phyloP scores from a whole-genome alignment of 192 early-diverging fungal genomes.

The Coemansia guatemalensis region DNA sequence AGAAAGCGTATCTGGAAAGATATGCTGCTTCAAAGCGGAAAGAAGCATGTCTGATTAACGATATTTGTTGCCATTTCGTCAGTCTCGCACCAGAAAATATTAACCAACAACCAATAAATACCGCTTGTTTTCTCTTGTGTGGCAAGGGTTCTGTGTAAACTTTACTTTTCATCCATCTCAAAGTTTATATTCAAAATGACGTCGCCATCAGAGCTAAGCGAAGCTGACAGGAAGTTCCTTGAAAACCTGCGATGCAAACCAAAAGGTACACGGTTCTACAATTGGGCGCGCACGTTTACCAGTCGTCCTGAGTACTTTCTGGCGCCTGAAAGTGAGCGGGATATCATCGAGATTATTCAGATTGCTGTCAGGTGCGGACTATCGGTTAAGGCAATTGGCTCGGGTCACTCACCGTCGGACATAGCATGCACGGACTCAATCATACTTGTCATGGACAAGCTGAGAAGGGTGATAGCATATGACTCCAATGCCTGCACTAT shows the following conservation, averaged over 20 bases:
- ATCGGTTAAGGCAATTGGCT: slow-evolving; percentile 63
- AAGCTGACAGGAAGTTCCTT: slow-evolving; percentile 19
- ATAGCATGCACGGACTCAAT: slow-evolving; percentile 63
- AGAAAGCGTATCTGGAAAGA: no score
- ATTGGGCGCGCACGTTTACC: slow-evolving; percentile 68
- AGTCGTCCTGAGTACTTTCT: slow-evolving; percentile 60
- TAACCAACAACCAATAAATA: no score
- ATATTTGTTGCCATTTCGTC: no score
- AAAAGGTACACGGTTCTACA: slow-evolving; percentile 45
- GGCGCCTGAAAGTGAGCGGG: slow-evolving; percentile 59
- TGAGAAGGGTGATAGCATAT: slow-evolving; percentile 56
- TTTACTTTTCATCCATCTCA: no score
- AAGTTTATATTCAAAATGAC: no score
- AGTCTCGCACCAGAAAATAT: no score
- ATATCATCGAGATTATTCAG: slow-evolving; percentile 58
- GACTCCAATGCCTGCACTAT: slow-evolving; percentile 51
- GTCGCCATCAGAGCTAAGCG: background rate
- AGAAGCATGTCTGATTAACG: no score
- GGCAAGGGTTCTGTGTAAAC: no score
- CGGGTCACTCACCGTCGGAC: slow-evolving; percentile 76
- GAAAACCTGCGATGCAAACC: slow-evolving; percentile 17
- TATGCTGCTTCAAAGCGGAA: no score
- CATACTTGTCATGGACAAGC: slow-evolving; percentile 68
- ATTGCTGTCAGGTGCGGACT: slow-evolving; percentile 39
- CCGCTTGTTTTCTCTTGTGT: no score